Base-by-base conservation (phyloP, 1,139 yeast genomes). In the Petasospora rhodanensis region DNA sequence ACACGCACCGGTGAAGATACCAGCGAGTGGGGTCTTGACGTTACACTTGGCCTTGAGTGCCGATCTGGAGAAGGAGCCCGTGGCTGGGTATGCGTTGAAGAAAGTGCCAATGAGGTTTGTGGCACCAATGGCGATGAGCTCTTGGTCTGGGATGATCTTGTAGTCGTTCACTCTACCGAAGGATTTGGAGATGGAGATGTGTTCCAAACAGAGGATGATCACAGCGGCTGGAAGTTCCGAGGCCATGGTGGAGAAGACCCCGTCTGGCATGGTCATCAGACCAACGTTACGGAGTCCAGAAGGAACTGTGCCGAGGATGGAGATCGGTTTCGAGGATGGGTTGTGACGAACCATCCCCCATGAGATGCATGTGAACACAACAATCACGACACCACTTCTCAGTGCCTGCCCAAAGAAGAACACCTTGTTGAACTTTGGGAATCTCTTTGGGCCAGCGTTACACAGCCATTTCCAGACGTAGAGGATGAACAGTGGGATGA, bases 31-130 rank as follows among this genome's bases (percentile, higher is more conserved):
- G 24, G 97, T 89, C 54, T 89, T 75, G 28, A 89, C 97, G 54
- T 95, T 95, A 71, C 96, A 87, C 62, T 87, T 89, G 36, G 95
- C 83, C 62, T 89, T 87, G 52, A 89, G 71, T 10, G 96, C 96
- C 29, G 96, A 82, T 66, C 96, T 79, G 14, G 95, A 84, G 60
- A 89, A 89, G 2, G 96, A 89, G 34, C 97, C 96, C 9, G 97
- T 89, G 9, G 96, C 89, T 12, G 97, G 97, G 57, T 89, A 89
- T 8, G 96, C 96, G 52, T 76, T 71, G 70, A 89, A 89, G 55
- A 87, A 85, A 17, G 95, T 84, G 47, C 96, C 96, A 49, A 89
- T 70, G 56, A 87, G 68, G 61, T 89, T 89, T 38, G 91, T 82
- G 28, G 83, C 83, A 55, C 97, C 97, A 61, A 89, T 89, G 24